A percentile compares a stretch with the other conserved stretches of the same genome.
Conservation (phyloP, 2,329 filamentous ascomycete species). For the Cytospora mali region DNA sequence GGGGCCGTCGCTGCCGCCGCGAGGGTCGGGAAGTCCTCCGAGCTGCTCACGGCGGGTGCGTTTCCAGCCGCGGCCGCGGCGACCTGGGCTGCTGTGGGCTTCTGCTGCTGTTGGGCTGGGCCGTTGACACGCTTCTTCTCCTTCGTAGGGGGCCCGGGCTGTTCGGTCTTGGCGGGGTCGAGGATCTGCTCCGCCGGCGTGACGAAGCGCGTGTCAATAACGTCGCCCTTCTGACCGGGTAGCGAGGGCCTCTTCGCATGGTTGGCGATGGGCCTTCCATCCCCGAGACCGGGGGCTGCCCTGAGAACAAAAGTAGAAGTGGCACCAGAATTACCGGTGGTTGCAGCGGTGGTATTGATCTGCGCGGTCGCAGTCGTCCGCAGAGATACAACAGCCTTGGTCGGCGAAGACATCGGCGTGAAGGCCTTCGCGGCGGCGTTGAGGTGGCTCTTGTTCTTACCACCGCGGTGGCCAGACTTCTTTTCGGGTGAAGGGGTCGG, state of each 20-base stretch:
- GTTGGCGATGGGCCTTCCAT: background rate
- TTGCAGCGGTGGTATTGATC: too few species aligned
- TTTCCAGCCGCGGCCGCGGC: background rate
- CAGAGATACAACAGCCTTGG: background rate
- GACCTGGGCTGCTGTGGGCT: background rate
- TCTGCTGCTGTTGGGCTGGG: conserved; percentile 3
- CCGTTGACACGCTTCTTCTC: conserved; percentile 12
- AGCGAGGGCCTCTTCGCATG: conserved; percentile 20
- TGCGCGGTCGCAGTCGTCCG: background rate
- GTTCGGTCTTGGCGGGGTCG: conserved; percentile 13
- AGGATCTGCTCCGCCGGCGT: conserved; percentile 24
- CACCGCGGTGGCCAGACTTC: background rate
- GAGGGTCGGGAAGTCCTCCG: conserved; percentile 17
- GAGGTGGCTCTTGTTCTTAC: conserved; percentile 9
- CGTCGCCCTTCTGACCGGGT: conserved; percentile 4
- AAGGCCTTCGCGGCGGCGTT: conserved; percentile 31
- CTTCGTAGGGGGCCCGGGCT: conserved; percentile 22
- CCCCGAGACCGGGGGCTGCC: background rate
- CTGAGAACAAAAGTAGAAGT: background rate
- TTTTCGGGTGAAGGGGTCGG: conserved; percentile 20
- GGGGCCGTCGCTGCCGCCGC: conserved; percentile 8
- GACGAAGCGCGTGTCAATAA: conserved; percentile 19
- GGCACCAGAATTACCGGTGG: too few species aligned
- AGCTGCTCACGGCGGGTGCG: background rate
- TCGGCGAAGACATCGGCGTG: conserved; percentile 17